Conservation (phyloP, 441 rosid species). For the Viola pubescens region DNA sequence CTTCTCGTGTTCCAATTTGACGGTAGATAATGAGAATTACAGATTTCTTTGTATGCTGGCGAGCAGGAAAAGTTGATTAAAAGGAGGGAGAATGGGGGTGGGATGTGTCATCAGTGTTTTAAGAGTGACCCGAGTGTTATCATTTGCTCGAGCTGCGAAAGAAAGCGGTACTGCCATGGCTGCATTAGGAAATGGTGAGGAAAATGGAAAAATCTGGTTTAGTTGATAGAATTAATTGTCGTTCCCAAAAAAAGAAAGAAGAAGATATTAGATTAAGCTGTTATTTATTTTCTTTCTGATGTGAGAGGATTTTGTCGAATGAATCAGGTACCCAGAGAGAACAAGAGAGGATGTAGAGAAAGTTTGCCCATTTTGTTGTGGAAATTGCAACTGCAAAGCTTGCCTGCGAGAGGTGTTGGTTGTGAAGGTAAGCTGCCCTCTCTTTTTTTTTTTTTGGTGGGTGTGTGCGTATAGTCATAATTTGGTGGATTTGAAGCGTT, state of each 20-base stretch:
- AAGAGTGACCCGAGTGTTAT: conserved; percentile 40
- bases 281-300: neutral
- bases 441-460: neutral
- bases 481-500: neutral
- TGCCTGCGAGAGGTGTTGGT: conserved; percentile 15
- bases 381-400: conserved; percentile 45
- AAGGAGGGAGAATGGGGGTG: neutral
- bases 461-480: neutral
- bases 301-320: neutral
- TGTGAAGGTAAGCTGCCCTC: neutral
- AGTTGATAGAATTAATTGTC: neutral
- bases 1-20: too few relatives aligned
- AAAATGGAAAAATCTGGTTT: neutral
- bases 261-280: too few relatives aligned
- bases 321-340: conserved; percentile 36
- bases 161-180: conserved; percentile 40
- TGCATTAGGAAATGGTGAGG: conserved; percentile 43
- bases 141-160: conserved; percentile 38
- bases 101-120: conserved; percentile 62
- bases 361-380: conserved; percentile 38
- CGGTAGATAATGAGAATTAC: too few relatives aligned
- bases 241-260: too few relatives aligned
- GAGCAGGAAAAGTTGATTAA: neutral
- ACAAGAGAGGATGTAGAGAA: conserved; percentile 30
- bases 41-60: too few relatives aligned